Evolutionary conservation across 2,329 filamentous ascomycete species (phyloP).

Genomic region (Clathrospora elynae): DNA sequence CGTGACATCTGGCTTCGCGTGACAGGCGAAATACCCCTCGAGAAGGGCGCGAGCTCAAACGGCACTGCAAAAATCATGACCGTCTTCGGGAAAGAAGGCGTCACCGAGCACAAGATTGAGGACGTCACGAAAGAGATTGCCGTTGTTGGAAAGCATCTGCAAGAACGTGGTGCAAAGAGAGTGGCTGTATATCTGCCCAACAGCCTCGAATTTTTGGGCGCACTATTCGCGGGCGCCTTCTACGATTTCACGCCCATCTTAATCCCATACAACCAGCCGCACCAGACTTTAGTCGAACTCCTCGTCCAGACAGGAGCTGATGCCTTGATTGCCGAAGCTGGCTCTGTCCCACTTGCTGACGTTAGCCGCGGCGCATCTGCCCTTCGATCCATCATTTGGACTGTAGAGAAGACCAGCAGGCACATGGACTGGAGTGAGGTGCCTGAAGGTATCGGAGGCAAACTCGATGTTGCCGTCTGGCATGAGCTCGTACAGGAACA

Average conservation of each 20-base stretch:
- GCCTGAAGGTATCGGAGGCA: slow-evolving; percentile 74
- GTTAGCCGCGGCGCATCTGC: slow-evolving; percentile 71
- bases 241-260: slow-evolving; percentile 85
- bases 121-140: slow-evolving; percentile 85
- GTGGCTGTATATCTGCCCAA: slow-evolving; percentile 93
- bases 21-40: slow-evolving; percentile 66
- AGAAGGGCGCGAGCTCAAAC: slow-evolving; percentile 66
- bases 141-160: slow-evolving; percentile 77
- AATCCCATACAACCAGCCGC: slow-evolving; percentile 78
- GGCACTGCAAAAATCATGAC: slow-evolving; percentile 76
- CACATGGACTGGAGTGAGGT: slow-evolving; percentile 97
- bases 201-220: slow-evolving; percentile 82
- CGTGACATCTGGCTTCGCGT: slow-evolving; percentile 87
- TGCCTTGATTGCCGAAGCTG: slow-evolving; percentile 80
- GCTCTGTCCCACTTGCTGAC: slow-evolving; percentile 79
- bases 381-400: slow-evolving; percentile 82
- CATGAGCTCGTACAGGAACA: slow-evolving; percentile 80
- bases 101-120: slow-evolving; percentile 71
- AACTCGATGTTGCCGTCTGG: slow-evolving; percentile 86
- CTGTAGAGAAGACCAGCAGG: slow-evolving; percentile 85
- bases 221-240: slow-evolving; percentile 86
- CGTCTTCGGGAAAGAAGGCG: slow-evolving; percentile 74
- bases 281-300: slow-evolving; percentile 71
- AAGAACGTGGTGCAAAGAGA: slow-evolving; percentile 69
- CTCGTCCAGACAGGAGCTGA: slow-evolving; percentile 77